These are phyloP conservation scores for Arthrinium phaeospermum DNA, from an alignment of 2,329 filamentous ascomycete species.

Conservation along the genomic window DNA sequence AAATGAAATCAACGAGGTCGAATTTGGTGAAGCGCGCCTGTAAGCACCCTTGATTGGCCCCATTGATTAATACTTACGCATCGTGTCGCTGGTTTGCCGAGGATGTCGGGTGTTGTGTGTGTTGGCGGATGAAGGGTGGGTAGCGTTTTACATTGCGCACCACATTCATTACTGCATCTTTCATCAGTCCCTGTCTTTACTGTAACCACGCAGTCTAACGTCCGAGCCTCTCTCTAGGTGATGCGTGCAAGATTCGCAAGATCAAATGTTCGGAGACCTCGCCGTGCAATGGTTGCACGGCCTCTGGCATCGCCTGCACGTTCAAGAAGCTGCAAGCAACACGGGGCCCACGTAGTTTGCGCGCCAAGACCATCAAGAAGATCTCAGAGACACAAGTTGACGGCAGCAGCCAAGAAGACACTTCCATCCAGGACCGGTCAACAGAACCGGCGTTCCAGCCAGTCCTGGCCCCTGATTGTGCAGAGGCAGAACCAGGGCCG, in stretches of 20 bases:
- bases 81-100: not conserved
- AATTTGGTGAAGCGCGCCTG: constrained; percentile 25
- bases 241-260: constrained; percentile 59
- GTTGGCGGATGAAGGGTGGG: not conserved
- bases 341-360: constrained; percentile 52
- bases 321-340: constrained; percentile 51
- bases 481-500: not conserved
- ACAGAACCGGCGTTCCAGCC: constrained; percentile 29
- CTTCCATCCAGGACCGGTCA: constrained; percentile 22
- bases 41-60: constrained; percentile 7
- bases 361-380: constrained; percentile 50
- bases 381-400: constrained; percentile 42
- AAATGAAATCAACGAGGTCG: constrained; percentile 21
- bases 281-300: constrained; percentile 52
- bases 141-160: not conserved
- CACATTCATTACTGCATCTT: not conserved
- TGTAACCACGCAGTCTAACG: not conserved
- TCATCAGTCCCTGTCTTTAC: too few species aligned
- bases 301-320: constrained; percentile 54
- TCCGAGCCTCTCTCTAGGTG: constrained; percentile 39
- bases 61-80: not conserved
- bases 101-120: not conserved
- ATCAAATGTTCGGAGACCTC: constrained; percentile 54
- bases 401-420: constrained; percentile 20
- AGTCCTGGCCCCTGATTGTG: not conserved